phyloP scores from a whole-genome alignment of 306 rosid species.

The Lathyrus sativus region DNA sequence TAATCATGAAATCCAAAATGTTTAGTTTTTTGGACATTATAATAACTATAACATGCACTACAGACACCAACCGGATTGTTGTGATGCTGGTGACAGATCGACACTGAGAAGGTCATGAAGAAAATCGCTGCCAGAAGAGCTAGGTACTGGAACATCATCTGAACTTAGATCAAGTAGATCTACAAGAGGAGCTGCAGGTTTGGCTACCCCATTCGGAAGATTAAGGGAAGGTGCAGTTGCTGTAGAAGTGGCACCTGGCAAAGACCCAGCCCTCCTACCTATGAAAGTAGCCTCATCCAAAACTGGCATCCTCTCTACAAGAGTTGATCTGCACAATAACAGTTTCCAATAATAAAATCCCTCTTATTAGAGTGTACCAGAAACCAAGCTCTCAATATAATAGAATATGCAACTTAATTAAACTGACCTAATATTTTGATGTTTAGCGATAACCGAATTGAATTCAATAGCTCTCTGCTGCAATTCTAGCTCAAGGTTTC shows the following conservation, averaged over 20 bases:
- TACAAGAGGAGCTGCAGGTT: constrained; percentile 75
- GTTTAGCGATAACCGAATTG: constrained; percentile 70
- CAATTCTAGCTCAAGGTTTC: constrained; percentile 90
- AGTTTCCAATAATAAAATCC: constrained; percentile 24
- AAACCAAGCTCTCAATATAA: constrained; percentile 26
- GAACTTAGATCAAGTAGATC: constrained; percentile 86
- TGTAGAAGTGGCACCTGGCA: constrained; percentile 59
- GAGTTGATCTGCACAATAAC: constrained; percentile 61
- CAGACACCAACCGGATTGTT: constrained; percentile 70
- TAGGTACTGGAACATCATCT: constrained; percentile 79
- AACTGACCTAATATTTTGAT: constrained; percentile 81
- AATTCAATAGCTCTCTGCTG: constrained; percentile 98
- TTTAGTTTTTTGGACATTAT: not conserved
- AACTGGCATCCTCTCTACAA: constrained; percentile 97
- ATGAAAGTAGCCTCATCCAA: constrained; percentile 83
- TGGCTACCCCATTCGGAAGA: constrained; percentile 81
- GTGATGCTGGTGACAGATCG: constrained; percentile 60
- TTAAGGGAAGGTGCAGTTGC: constrained; percentile 57
- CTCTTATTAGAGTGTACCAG: constrained; percentile 2
- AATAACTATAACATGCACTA: constrained; percentile 20
- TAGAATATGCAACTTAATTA: constrained; percentile 20
- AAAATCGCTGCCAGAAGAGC: constrained; percentile 78
- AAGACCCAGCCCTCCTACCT: constrained; percentile 73
- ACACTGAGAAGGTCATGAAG: constrained; percentile 94
- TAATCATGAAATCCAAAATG: constrained; percentile 8